Evolutionary conservation across 2,329 filamentous ascomycete species (phyloP).

Genomic region (Monosporascus ibericus): DNA sequence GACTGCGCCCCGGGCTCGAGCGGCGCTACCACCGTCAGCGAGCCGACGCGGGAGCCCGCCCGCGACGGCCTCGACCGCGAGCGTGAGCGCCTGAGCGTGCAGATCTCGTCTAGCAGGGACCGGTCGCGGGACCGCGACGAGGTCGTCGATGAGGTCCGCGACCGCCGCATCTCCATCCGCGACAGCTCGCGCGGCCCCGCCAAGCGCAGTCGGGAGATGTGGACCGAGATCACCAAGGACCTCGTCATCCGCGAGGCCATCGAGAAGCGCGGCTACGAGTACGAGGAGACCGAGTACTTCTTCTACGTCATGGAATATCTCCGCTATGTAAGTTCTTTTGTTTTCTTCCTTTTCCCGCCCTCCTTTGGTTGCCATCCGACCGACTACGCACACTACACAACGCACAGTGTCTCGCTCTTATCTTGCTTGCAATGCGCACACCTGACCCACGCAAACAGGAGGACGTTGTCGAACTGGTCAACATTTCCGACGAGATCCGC

Average conservation of each 20-base stretch:
- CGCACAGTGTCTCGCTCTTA: no score
- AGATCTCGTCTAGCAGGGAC: slow-evolving; percentile 28
- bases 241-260: slow-evolving; percentile 83
- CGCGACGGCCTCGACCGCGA: slow-evolving; percentile 14
- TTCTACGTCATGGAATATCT: slow-evolving; percentile 94
- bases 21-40: slow-evolving; percentile 21
- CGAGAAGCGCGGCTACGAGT: slow-evolving; percentile 76
- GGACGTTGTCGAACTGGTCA: slow-evolving; percentile 77
- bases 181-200: slow-evolving; percentile 27
- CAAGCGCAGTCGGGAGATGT: slow-evolving; percentile 61
- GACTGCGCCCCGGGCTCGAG: slow-evolving; percentile 39
- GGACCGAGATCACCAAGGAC: slow-evolving; percentile 97
- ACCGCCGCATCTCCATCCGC: slow-evolving; percentile 39
- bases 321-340: slow-evolving; percentile 62
- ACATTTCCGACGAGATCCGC: slow-evolving; percentile 77
- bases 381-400: no score
- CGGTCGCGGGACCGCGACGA: slow-evolving; percentile 35
- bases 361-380: not conserved
- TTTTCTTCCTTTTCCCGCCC: not conserved
- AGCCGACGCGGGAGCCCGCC: slow-evolving; percentile 28
- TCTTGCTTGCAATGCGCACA: no score
- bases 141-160: slow-evolving; percentile 51
- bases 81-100: slow-evolving; percentile 36
- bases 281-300: slow-evolving; percentile 81
- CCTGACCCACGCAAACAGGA: slow-evolving; percentile 52